Percentiles rank a stretch among this genome's conserved stretches.
These are phyloP conservation scores for Chrysophaeum taylorii DNA, from an alignment of 352 stramenopile genomes.

Conservation along the genomic window DNA sequence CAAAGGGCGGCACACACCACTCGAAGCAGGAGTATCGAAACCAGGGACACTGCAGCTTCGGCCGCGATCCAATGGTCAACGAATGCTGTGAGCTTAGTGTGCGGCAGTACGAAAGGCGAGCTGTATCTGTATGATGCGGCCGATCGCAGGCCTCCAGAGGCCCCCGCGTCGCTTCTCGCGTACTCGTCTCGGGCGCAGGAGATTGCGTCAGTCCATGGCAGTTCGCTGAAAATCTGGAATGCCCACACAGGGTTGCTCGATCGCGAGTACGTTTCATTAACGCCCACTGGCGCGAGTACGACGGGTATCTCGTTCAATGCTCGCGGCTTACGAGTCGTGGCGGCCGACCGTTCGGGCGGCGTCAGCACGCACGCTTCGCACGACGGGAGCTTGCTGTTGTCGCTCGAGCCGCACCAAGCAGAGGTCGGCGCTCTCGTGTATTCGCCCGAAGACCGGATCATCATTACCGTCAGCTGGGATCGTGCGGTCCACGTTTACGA, in stretches of 20 bases:
- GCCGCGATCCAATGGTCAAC: background rate
- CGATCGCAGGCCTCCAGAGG: slow-evolving; percentile 1
- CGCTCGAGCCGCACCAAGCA: background rate
- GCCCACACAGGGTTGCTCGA: background rate
- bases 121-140: slow-evolving; percentile 21
- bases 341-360: background rate
- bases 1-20: background rate
- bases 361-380: background rate
- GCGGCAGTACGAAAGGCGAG: background rate
- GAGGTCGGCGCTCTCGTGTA: slow-evolving; percentile 24
- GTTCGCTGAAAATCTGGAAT: slow-evolving; percentile 19
- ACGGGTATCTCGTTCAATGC: background rate
- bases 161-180: background rate
- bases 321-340: background rate
- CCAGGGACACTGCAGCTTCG: background rate
- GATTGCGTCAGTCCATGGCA: slow-evolving; percentile 14
- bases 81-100: background rate
- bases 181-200: slow-evolving; percentile 17
- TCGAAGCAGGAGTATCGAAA: background rate
- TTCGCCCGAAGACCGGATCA: slow-evolving; percentile 20
- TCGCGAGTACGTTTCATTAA: too few relatives aligned
- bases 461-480: slow-evolving; percentile 30
- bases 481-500: slow-evolving; percentile 25
- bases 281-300: background rate
- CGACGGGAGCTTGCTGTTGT: background rate